A percentile compares a stretch with the other conserved stretches of the same genome.
Evolutionary conservation across 331 rosid genomes (phyloP).

Genomic region (Dryas integrifolia): DNA sequence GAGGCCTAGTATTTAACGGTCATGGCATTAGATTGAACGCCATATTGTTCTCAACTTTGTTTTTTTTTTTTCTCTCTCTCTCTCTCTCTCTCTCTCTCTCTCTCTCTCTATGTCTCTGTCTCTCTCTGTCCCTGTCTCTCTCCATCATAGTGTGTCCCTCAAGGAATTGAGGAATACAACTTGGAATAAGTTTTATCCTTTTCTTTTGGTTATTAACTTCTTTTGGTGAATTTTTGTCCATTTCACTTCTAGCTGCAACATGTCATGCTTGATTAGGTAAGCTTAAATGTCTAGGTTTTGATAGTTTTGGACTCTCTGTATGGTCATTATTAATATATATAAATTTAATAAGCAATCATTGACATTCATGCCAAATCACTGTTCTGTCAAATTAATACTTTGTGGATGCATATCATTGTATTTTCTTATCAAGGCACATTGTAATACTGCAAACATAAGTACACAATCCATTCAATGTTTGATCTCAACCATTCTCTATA

Average conservation of each 20-base stretch:
- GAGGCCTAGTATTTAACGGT: slow-evolving; percentile 38
- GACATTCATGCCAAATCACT: background rate
- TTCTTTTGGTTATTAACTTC: background rate
- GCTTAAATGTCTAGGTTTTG: background rate
- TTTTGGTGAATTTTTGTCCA: background rate
- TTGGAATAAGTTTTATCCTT: background rate
- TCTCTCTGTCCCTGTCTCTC: slow-evolving; percentile 9
- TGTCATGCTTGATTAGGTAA: background rate
- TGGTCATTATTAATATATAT: too few relatives aligned
- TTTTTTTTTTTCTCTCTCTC: slow-evolving; percentile 27
- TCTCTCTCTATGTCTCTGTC: slow-evolving; percentile 19
- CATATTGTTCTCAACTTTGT: slow-evolving; percentile 32
- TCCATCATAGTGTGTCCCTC: slow-evolving; percentile 10
- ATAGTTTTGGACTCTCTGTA: background rate
- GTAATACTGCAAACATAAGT: background rate
- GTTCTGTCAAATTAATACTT: background rate
- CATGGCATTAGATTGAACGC: slow-evolving; percentile 35
- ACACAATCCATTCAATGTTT: background rate
- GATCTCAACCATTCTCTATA: background rate
- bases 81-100: slow-evolving; percentile 14
- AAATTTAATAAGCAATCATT: too few relatives aligned
- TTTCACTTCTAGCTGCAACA: background rate
- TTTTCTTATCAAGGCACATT: background rate
- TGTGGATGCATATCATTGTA: background rate
- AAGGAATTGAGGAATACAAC: slow-evolving; percentile 4